Conservation (phyloP, 73 alveolate genomes). For the Paramecium caudatum region DNA sequence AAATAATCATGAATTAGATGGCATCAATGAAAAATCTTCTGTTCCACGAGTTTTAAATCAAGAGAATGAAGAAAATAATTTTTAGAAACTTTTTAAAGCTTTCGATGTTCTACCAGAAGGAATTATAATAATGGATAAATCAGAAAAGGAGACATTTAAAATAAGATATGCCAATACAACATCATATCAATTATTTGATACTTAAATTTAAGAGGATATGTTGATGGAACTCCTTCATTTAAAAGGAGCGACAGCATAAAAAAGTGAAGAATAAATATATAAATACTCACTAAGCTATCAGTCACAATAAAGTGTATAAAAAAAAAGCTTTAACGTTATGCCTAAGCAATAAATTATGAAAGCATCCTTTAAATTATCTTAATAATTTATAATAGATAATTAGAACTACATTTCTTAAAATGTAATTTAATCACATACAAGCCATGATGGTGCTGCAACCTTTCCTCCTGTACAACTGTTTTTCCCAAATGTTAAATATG, state of each 20-base stretch:
- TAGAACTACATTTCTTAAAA: too few relatives aligned
- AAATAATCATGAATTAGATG: conserved; percentile 9
- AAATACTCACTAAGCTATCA: not conserved
- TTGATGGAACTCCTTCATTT: not conserved
- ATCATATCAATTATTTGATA: not conserved
- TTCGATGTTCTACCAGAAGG: conserved; percentile 60
- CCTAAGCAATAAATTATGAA: not conserved
- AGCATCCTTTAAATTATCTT: not conserved
- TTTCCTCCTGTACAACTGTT: not conserved
- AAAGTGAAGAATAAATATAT: conserved; percentile 8
- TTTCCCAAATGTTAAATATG: not conserved
- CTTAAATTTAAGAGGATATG: conserved; percentile 13
- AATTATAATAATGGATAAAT: conserved; percentile 8
- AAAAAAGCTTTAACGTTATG: not conserved
- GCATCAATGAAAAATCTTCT: too few relatives aligned
- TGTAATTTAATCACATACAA: too few relatives aligned
- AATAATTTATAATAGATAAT: not conserved
- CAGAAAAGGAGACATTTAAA: not conserved
- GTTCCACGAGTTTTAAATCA: not conserved
- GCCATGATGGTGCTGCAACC: not conserved
- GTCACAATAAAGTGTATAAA: not conserved
- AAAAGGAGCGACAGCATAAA: not conserved
- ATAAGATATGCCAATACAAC: conserved; percentile 6
- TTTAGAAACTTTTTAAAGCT: conserved; percentile 7
- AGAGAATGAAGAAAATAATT: not conserved